Evolutionary conservation across 2,329 filamentous ascomycete genomes (phyloP).

Genomic region (Ophioceras dolichostomum): DNA sequence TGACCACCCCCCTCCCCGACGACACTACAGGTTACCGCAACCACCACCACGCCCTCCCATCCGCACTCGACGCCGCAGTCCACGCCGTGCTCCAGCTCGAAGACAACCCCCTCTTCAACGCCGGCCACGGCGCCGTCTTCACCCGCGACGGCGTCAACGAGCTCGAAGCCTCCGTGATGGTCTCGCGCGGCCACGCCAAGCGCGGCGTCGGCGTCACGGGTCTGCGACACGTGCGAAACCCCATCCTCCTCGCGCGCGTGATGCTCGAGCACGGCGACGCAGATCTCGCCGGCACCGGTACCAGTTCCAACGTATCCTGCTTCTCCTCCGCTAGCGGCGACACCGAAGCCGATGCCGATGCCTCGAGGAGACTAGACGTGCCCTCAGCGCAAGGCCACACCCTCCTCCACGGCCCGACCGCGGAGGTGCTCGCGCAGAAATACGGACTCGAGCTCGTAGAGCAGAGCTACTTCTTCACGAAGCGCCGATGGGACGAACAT

Average conservation of each 20-base stretch:
- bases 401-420: conserved; percentile 39
- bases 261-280: conserved; percentile 57
- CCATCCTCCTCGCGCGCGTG: conserved; percentile 59
- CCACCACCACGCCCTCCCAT: conserved; percentile 19
- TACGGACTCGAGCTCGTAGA: conserved; percentile 64
- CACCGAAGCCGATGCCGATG: no score
- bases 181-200: conserved; percentile 60
- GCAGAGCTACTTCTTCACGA: conserved; percentile 66
- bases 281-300: conserved; percentile 26
- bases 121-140: conserved; percentile 74
- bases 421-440: conserved; percentile 51
- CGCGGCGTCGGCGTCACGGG: conserved; percentile 68
- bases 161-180: conserved; percentile 81
- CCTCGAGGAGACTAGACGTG: no score
- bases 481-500: conserved; percentile 61
- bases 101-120: conserved; percentile 74
- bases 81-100: conserved; percentile 67
- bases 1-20: conserved; percentile 21
- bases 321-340: conserved; percentile 7
- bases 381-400: conserved; percentile 38
- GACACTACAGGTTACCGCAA: neutral
- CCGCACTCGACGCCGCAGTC: conserved; percentile 61
- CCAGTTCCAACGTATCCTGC: conserved; percentile 1
- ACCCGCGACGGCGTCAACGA: conserved; percentile 73
- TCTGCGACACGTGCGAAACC: conserved; percentile 63